These are phyloP conservation scores for Misopates orontium DNA, from an alignment of 257 asterid species.

Conservation along the genomic window DNA sequence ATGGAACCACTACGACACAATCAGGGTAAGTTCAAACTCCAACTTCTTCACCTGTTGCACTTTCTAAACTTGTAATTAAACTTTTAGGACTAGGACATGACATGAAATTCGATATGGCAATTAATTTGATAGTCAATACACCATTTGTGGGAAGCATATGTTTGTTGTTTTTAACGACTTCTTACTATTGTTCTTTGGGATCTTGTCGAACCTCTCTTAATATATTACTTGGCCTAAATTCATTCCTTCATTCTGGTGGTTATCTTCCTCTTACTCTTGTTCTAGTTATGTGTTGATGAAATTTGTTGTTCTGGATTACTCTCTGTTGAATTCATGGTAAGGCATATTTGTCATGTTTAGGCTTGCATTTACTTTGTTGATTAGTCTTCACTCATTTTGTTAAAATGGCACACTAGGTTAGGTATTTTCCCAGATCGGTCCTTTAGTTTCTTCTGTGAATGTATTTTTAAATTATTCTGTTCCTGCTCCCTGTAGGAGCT, in stretches of 20 bases:
- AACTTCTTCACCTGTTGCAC: not conserved
- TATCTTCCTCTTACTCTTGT: too few species aligned
- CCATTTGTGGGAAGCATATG: not conserved
- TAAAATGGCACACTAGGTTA: too few species aligned
- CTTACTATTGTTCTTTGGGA: not conserved
- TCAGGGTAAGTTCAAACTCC: constrained; percentile 51
- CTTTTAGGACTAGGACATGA: not conserved
- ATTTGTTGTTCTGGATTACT: not conserved
- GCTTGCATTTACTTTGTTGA: not conserved
- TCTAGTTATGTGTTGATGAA: not conserved
- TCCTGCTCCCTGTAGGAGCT: constrained; percentile 34
- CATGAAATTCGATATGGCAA: too few species aligned
- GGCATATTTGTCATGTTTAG: not conserved
- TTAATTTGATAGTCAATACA: too few species aligned
- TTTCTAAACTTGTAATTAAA: not conserved
- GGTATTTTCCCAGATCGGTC: too few species aligned
- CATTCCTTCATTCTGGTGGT: too few species aligned
- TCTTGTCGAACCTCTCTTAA: too few species aligned
- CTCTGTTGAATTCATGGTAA: not conserved
- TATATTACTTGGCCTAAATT: too few species aligned
- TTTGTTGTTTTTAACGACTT: not conserved
- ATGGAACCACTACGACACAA: constrained; percentile 87
- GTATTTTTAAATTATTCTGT: not conserved
- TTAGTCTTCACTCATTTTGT: too few species aligned
- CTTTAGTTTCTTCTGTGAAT: not conserved